A percentile compares a stretch with the other conserved stretches of the same genome.
Conservation (phyloP, 2,329 filamentous ascomycete species). For the Xylariales sp. region DNA sequence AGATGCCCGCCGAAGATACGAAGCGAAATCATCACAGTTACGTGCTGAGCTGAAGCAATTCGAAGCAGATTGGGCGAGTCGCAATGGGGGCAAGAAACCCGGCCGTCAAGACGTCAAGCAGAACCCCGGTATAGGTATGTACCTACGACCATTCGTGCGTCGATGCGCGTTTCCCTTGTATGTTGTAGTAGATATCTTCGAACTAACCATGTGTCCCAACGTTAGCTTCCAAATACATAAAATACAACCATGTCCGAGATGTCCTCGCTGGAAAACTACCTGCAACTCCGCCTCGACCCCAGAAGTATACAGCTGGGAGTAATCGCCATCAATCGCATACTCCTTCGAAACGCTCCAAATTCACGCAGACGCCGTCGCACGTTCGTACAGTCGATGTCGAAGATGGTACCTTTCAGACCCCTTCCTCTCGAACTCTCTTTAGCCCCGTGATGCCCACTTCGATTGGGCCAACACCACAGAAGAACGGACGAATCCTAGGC, state of each 20-base stretch:
- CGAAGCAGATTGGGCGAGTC: slow-evolving; percentile 74
- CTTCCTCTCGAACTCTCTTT: slow-evolving; percentile 69
- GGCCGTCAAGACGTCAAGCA: slow-evolving; percentile 80
- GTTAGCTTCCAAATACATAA: slow-evolving; percentile 78
- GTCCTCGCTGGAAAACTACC: slow-evolving; percentile 65
- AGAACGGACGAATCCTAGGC: slow-evolving; percentile 80
- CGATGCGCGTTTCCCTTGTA: slow-evolving; percentile 28
- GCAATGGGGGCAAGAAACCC: slow-evolving; percentile 75
- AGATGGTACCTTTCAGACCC: slow-evolving; percentile 62
- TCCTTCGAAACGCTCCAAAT: slow-evolving; percentile 63
- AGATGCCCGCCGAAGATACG: slow-evolving; percentile 57
- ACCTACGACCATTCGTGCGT: background rate
- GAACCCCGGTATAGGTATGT: slow-evolving; percentile 74
- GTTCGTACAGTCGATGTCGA: slow-evolving; percentile 44
- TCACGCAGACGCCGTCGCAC: slow-evolving; percentile 62
- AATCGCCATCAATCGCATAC: slow-evolving; percentile 55
- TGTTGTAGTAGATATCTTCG: background rate
- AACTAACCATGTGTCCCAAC: background rate
- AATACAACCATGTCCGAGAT: slow-evolving; percentile 75
- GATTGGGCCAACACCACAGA: slow-evolving; percentile 83
- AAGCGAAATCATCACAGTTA: slow-evolving; percentile 64
- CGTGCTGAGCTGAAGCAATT: slow-evolving; percentile 78
- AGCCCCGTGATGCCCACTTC: slow-evolving; percentile 68
- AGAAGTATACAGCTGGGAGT: slow-evolving; percentile 57
- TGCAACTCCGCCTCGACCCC: slow-evolving; percentile 52